Base-by-base conservation (phyloP, 345 rosid species). In the Euphorbia pulcherrima region DNA sequence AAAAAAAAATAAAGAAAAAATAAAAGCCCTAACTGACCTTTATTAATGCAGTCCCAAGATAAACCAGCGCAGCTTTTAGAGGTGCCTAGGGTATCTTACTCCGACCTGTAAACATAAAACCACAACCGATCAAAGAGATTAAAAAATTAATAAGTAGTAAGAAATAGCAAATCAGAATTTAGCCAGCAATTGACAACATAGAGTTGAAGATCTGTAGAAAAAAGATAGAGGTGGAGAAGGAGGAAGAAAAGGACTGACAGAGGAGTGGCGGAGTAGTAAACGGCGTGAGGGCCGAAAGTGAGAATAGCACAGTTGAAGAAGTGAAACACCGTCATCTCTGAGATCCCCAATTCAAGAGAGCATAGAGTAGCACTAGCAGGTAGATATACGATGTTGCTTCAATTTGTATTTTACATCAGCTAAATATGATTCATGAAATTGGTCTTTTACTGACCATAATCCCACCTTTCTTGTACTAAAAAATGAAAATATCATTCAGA, bases 241-340 rank as follows among this genome's bases (percentile, higher is more conserved):
- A 50, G 23, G 5, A 23, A 33, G 20, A 62, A 13, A 27, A 46
- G 9, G 17, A 71, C 83, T 6, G 82, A 93, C 98, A 90, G 69
- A 0, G 98, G 98, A 66, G 98, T 93, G 62, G 97, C 97, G 66
- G 98, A 93, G 90, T 90, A 90, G 82, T 93, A 93, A 70, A 93
- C 96, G 77, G 98, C 98, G 80, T 93, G 98, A 69, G 98, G 98
- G 8, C 95, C 98, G 72, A 90, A 93, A 37, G 97, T 90, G 78
- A 93, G 92, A 80, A 93, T 93, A 33, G 98, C 97, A 67, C 98
- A 93, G 83, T 93, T 93, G 88, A 93, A 91, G 87, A 93, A 93
- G 82, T 93, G 98, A 68, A 93, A 93, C 55, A 90, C 63, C 75
- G 98, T 93, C 98, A 93, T 93, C 68, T 57, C 68, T 1, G 23